Conservation (phyloP, 192 early-diverging fungal species). For the Geranomyces michiganensis region DNA sequence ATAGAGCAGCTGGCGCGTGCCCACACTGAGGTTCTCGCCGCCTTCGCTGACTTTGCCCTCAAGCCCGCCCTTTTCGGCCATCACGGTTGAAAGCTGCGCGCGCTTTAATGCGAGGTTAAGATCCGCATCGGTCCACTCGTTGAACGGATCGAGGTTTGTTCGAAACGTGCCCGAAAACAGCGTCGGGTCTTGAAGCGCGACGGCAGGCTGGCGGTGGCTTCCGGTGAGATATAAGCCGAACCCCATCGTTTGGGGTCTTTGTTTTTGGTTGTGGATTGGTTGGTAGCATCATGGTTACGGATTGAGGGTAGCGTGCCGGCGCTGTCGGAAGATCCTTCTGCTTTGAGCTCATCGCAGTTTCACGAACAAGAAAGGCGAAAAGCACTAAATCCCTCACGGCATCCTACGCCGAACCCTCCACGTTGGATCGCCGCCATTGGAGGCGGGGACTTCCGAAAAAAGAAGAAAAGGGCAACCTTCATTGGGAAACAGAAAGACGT, state of each 20-base stretch:
- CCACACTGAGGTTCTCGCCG: background rate
- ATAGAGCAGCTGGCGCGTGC: background rate
- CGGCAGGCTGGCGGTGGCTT: slow-evolving; percentile 27
- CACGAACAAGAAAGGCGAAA: too few relatives aligned
- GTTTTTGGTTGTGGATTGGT: slow-evolving; percentile 14
- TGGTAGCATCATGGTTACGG: background rate
- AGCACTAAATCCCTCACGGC: too few relatives aligned
- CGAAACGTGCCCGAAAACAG: slow-evolving; percentile 62
- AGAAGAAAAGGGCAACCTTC: too few relatives aligned
- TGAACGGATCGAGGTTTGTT: slow-evolving; percentile 67
- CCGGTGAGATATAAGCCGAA: slow-evolving; percentile 2
- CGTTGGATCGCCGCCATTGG: too few relatives aligned
- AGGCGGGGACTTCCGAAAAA: too few relatives aligned
- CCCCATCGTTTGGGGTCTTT: slow-evolving; percentile 26
- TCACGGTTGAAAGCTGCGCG: slow-evolving; percentile 31
- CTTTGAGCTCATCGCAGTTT: too few relatives aligned
- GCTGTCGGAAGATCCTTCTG: too few relatives aligned
- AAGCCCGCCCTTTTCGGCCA: background rate
- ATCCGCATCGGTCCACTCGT: slow-evolving; percentile 42
- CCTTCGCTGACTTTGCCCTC: background rate
- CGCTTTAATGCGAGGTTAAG: slow-evolving; percentile 49
- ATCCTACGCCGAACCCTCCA: too few relatives aligned
- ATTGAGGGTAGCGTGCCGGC: too few relatives aligned
- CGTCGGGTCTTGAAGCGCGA: slow-evolving; percentile 51
- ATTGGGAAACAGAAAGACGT: too few relatives aligned